Evolutionary conservation across 2,329 filamentous ascomycete genomes (phyloP).

Genomic region (Elsinoe fawcettii): DNA sequence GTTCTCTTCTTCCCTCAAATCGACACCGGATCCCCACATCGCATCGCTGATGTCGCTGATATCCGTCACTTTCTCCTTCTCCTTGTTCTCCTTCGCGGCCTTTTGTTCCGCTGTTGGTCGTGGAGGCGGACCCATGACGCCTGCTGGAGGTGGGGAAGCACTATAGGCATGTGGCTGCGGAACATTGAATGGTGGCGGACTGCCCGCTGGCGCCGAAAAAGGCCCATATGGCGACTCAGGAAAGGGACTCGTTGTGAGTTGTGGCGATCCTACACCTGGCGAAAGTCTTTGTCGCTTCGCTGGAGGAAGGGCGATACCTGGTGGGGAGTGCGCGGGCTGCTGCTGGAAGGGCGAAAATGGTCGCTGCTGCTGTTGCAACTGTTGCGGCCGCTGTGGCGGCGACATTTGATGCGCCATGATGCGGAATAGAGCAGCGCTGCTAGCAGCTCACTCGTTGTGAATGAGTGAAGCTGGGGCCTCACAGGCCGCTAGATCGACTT

Average conservation of each 20-base stretch:
- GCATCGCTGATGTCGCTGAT: slow-evolving; percentile 76
- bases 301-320: slow-evolving; percentile 55
- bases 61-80: slow-evolving; percentile 51
- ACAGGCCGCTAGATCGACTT: background rate
- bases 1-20: slow-evolving; percentile 79
- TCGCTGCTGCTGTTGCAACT: slow-evolving; percentile 21
- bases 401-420: slow-evolving; percentile 22
- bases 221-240: slow-evolving; percentile 16
- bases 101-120: slow-evolving; percentile 45
- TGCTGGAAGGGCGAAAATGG: slow-evolving; percentile 42
- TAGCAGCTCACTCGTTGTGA: background rate
- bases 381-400: slow-evolving; percentile 23
- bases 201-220: slow-evolving; percentile 17
- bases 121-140: slow-evolving; percentile 57
- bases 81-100: slow-evolving; percentile 37
- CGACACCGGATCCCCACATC: slow-evolving; percentile 74
- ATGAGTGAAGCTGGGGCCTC: slow-evolving; percentile 9
- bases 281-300: slow-evolving; percentile 67
- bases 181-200: slow-evolving; percentile 46
- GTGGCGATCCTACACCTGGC: slow-evolving; percentile 55
- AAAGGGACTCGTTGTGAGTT: slow-evolving; percentile 17
- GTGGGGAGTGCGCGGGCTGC: slow-evolving; percentile 53
- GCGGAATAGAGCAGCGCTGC: background rate
- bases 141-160: slow-evolving; percentile 26
- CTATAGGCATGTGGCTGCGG: slow-evolving; percentile 34